Evolutionary conservation across 345 rosid species (phyloP).

Genomic region (Garcia nutans): DNA sequence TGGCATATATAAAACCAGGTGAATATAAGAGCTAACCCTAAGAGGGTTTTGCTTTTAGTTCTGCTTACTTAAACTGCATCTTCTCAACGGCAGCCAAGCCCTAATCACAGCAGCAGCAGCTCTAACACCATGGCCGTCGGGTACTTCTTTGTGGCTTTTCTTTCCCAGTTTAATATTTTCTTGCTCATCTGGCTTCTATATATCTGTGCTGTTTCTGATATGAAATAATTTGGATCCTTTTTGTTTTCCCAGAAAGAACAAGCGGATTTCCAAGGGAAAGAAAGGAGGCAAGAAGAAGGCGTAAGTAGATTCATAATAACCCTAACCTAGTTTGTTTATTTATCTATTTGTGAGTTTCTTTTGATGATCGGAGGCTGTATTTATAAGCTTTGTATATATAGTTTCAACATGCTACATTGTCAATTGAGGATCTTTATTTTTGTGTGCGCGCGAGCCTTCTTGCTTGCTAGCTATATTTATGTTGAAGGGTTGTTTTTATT

Average conservation of each 20-base stretch:
- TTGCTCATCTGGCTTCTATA: background rate
- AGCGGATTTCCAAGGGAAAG: constrained; percentile 58
- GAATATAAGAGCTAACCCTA: constrained; percentile 9
- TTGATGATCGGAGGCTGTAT: background rate
- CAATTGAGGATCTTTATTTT: background rate
- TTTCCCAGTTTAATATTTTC: background rate
- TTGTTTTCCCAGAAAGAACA: constrained; percentile 41
- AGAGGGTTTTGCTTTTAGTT: background rate
- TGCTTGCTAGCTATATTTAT: background rate
- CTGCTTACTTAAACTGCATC: background rate
- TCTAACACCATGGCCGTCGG: constrained; percentile 43
- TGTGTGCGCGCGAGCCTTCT: background rate
- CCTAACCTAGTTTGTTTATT: background rate
- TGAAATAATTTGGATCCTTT: background rate
- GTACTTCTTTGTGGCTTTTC: background rate
- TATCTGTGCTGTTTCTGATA: background rate
- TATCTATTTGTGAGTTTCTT: background rate
- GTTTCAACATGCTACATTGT: background rate
- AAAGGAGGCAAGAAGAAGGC: constrained; percentile 63
- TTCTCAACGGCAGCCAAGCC: background rate
- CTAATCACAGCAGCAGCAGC: constrained; percentile 2
- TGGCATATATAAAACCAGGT: background rate
- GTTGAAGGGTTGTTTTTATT: background rate
- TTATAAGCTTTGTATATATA: background rate
- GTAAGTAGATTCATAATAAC: constrained; percentile 25